Conservation (phyloP, 768 basidiomycete genomes). For the Psilocybe azurescens region DNA sequence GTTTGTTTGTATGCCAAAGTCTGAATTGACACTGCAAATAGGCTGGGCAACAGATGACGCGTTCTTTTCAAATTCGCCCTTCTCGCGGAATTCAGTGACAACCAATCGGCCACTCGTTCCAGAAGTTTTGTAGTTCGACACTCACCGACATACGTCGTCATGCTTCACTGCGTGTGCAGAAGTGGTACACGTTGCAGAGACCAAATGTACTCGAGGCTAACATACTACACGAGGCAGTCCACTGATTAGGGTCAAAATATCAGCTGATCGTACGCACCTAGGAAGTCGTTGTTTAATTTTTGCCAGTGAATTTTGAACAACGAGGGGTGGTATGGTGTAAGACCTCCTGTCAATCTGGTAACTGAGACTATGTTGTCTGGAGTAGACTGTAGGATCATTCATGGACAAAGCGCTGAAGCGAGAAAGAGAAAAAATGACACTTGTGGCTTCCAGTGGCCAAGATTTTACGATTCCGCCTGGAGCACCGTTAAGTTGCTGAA, state of each 20-base stretch:
- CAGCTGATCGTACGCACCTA: too few relatives aligned
- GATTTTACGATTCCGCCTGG: not conserved
- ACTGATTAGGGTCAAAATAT: too few relatives aligned
- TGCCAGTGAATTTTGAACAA: too few relatives aligned
- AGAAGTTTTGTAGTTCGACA: not conserved
- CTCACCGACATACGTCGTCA: too few relatives aligned
- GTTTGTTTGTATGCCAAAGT: not conserved
- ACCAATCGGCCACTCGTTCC: not conserved
- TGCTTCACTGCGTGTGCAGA: too few relatives aligned
- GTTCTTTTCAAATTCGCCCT: not conserved
- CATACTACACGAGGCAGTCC: too few relatives aligned
- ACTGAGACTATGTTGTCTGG: not conserved
- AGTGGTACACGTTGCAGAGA: too few relatives aligned
- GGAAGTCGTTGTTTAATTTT: too few relatives aligned
- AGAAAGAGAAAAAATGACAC: not conserved
- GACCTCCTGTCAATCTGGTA: not conserved
- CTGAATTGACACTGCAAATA: not conserved
- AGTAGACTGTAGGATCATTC: not conserved
- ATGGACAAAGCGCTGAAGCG: not conserved
- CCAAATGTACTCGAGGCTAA: too few relatives aligned
- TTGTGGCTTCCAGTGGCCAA: not conserved
- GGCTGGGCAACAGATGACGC: not conserved
- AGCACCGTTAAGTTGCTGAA: too few relatives aligned
- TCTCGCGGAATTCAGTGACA: not conserved
- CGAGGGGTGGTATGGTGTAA: too few relatives aligned